phyloP scores from a whole-genome alignment of 345 rosid genomes.

The Physaria fendleri region DNA sequence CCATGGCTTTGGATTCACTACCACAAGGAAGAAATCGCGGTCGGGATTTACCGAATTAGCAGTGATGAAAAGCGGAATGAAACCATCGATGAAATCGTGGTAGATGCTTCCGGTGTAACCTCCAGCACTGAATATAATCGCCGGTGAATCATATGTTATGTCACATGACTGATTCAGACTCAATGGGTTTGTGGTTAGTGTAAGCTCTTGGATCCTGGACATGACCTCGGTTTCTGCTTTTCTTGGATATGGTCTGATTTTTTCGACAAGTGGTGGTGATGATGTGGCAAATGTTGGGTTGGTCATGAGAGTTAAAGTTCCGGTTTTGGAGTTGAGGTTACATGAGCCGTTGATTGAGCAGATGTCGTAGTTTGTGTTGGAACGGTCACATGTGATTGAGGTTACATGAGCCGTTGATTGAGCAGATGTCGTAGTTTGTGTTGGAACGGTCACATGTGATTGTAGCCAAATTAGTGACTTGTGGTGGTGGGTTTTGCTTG shows the following conservation, averaged over 20 bases:
- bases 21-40: slow-evolving; percentile 44
- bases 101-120: slow-evolving; percentile 66
- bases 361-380: slow-evolving; percentile 39
- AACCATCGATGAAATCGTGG: slow-evolving; percentile 60
- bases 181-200: slow-evolving; percentile 28
- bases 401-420: slow-evolving; percentile 38
- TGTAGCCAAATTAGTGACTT: slow-evolving; percentile 2
- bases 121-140: slow-evolving; percentile 48
- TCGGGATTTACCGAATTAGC: slow-evolving; percentile 27
- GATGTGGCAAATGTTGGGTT: slow-evolving; percentile 17
- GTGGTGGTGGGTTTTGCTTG: background rate
- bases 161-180: slow-evolving; percentile 27
- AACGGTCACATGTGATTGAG: slow-evolving; percentile 46
- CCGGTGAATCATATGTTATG: slow-evolving; percentile 39
- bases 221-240: slow-evolving; percentile 38
- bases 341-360: slow-evolving; percentile 48
- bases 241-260: slow-evolving; percentile 53
- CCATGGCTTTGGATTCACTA: slow-evolving; percentile 40
- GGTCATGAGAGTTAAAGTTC: slow-evolving; percentile 31
- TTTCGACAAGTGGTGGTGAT: background rate
- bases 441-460: slow-evolving; percentile 50
- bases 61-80: slow-evolving; percentile 64
- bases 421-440: slow-evolving; percentile 40
- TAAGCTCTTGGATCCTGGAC: slow-evolving; percentile 37
- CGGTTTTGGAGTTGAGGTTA: slow-evolving; percentile 27